These are phyloP conservation scores for Aspergillus ellipticus DNA, from an alignment of 495 filamentous ascomycete species.

Conservation along the genomic window DNA sequence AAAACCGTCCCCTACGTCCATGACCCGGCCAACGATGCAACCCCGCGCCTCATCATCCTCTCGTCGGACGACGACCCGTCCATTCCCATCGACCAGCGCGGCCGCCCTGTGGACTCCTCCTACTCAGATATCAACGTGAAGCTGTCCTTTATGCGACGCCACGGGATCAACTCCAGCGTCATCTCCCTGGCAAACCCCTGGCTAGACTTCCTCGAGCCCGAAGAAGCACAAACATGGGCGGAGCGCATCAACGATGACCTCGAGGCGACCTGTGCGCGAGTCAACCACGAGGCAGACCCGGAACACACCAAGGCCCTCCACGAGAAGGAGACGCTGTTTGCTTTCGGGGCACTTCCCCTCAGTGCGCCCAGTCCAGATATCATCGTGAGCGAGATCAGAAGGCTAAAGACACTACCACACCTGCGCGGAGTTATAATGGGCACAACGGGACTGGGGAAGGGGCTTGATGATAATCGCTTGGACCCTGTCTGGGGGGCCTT, in stretches of 20 bases:
- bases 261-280: constrained; percentile 57
- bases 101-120: constrained; percentile 70
- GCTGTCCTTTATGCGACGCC: constrained; percentile 80
- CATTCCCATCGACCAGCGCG: constrained; percentile 49
- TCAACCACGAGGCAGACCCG: constrained; percentile 46
- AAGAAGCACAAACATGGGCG: constrained; percentile 60
- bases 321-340: constrained; percentile 54
- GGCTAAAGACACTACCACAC: constrained; percentile 57
- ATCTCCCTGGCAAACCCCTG: constrained; percentile 93
- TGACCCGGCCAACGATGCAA: constrained; percentile 50
- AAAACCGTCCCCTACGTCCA: constrained; percentile 77
- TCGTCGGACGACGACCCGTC: constrained; percentile 56
- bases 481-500: constrained; percentile 69
- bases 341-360: constrained; percentile 78
- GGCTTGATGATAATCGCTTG: constrained; percentile 74
- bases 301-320: constrained; percentile 14
- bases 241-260: constrained; percentile 73
- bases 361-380: constrained; percentile 60
- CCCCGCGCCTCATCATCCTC: constrained; percentile 78
- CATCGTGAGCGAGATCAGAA: constrained; percentile 56
- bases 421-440: constrained; percentile 86
- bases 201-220: constrained; percentile 76
- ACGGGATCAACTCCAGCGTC: constrained; percentile 76
- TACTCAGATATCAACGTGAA: constrained; percentile 72
- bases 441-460: constrained; percentile 74